Evolutionary conservation across 1,139 yeast genomes (phyloP).

Genomic region (Geotrichum fermentans): DNA sequence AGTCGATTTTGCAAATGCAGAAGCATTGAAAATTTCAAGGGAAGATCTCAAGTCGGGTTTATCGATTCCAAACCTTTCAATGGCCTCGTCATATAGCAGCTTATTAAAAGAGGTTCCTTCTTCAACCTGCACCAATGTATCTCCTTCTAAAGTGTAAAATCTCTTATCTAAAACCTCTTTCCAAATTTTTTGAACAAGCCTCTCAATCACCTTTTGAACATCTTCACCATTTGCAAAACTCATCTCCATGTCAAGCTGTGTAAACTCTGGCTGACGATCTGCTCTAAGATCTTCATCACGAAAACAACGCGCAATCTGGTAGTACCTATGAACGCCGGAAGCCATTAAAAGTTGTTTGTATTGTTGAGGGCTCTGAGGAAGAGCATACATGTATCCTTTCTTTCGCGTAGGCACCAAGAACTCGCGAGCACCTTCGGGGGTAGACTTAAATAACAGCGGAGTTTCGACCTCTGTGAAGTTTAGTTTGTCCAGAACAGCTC

Average conservation of each 20-base stretch:
- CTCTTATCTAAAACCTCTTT: constrained; percentile 38
- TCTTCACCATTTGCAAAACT: constrained; percentile 67
- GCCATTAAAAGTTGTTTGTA: constrained; percentile 93
- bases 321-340: constrained; percentile 80
- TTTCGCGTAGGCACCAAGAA: constrained; percentile 86
- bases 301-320: constrained; percentile 88
- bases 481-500: constrained; percentile 45
- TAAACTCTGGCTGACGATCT: constrained; percentile 96
- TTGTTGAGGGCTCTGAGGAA: constrained; percentile 97
- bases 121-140: constrained; percentile 7
- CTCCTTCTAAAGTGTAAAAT: constrained; percentile 35
- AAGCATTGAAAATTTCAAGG: constrained; percentile 45
- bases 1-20: constrained; percentile 27
- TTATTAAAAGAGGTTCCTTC: constrained; percentile 37
- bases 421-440: constrained; percentile 98
- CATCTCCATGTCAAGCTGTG: constrained; percentile 94
- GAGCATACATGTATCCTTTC: constrained; percentile 62
- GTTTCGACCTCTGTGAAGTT: constrained; percentile 84
- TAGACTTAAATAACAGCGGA: constrained; percentile 85
- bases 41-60: constrained; percentile 77
- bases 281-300: constrained; percentile 92
- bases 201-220: constrained; percentile 62
- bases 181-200: constrained; percentile 56
- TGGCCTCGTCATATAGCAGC: constrained; percentile 62
- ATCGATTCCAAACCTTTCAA: constrained; percentile 78